phyloP scores from a whole-genome alignment of 148 eudicot species.

The Rhododendron kiyosumense region DNA sequence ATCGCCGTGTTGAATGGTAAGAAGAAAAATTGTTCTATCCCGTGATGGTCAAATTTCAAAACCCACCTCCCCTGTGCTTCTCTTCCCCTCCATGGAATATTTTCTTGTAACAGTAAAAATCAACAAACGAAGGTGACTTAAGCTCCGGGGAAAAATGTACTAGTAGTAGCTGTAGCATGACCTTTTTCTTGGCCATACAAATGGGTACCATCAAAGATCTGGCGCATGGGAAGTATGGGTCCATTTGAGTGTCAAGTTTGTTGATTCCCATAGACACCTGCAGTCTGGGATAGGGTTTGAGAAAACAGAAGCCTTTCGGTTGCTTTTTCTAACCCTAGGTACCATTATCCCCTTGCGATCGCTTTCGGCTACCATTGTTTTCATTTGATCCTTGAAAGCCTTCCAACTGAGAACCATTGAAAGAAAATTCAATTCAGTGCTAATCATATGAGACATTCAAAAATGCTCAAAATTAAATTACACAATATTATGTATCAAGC shows the following conservation, averaged over 20 bases:
- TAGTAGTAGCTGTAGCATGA: neutral
- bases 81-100: neutral
- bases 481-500: neutral
- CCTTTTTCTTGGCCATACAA: neutral
- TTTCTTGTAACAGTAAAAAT: neutral
- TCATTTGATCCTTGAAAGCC: slow-evolving; percentile 54
- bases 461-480: neutral
- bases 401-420: slow-evolving; percentile 55
- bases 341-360: slow-evolving; percentile 71
- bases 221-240: slow-evolving; percentile 17
- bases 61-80: neutral
- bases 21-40: neutral
- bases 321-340: slow-evolving; percentile 52
- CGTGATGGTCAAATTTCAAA: neutral
- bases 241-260: slow-evolving; percentile 34
- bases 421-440: neutral
- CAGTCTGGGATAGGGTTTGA: slow-evolving; percentile 74
- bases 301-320: slow-evolving; percentile 55
- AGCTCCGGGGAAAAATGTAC: neutral
- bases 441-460: neutral
- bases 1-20: neutral
- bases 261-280: slow-evolving; percentile 57
- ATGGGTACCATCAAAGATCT: neutral
- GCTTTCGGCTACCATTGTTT: slow-evolving; percentile 67
- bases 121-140: neutral